phyloP scores from a whole-genome alignment of 371 early-diverging fungal species.

The Mortierella sp. region DNA sequence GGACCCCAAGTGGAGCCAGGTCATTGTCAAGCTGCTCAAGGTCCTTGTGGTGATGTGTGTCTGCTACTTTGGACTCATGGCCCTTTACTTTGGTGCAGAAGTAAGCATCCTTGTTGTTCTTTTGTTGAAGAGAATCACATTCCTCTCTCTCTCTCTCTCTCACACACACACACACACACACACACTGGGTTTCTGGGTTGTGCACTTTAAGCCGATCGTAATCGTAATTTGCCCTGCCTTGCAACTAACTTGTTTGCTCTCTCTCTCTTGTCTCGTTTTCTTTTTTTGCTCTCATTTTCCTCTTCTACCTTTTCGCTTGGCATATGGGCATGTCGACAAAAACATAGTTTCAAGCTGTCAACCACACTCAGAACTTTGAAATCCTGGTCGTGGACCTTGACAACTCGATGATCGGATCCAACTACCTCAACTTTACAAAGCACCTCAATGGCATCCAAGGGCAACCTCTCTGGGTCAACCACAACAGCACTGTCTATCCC shows the following conservation, averaged over 20 bases:
- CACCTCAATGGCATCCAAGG: conserved; percentile 26
- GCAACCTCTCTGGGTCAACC: conserved; percentile 33
- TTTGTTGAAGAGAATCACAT: not conserved
- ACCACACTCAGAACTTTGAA: conserved; percentile 32
- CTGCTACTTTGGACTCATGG: conserved; percentile 47
- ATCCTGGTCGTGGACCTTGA: conserved; percentile 48
- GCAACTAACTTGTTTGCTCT: not conserved
- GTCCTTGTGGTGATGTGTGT: conserved; percentile 43
- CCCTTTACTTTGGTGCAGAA: conserved; percentile 52
- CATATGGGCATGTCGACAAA: not conserved
- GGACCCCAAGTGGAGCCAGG: conserved; percentile 26
- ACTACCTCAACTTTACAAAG: conserved; percentile 30
- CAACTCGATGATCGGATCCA: conserved; percentile 37
- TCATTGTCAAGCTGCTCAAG: conserved; percentile 34
- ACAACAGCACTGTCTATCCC: conserved; percentile 8
- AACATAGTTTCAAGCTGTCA: conserved; percentile 29
- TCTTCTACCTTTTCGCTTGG: not conserved
- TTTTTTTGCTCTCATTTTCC: not conserved
- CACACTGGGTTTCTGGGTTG: no score
- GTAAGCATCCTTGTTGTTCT: conserved; percentile 14
- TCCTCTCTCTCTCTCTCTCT: not conserved
- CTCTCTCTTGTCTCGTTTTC: not conserved
- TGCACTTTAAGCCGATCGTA: conserved; percentile 5
- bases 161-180: no score
- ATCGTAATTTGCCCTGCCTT: not conserved